Conservation (phyloP, 495 filamentous ascomycete genomes). For the Penicillium malachiteum region DNA sequence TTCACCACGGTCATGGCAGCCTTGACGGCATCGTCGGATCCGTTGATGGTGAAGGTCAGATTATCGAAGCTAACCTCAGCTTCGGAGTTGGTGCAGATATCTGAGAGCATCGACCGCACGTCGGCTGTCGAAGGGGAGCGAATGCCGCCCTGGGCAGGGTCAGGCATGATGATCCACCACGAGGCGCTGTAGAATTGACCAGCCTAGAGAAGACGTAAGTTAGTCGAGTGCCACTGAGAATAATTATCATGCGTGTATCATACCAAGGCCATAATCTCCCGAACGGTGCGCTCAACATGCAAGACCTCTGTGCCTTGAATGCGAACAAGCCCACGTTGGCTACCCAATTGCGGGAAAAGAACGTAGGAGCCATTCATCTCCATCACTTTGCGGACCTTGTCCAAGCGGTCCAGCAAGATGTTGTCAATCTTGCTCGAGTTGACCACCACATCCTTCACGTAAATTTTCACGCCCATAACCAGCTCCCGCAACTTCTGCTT, state of each 20-base stretch:
- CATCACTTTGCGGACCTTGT: constrained; percentile 97
- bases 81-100: constrained; percentile 94
- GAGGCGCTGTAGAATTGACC: constrained; percentile 97
- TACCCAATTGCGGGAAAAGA: constrained; percentile 80
- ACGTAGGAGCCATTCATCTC: constrained; percentile 94
- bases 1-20: constrained; percentile 89
- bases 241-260: constrained; percentile 19
- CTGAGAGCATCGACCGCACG: constrained; percentile 84
- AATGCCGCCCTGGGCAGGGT: constrained; percentile 53
- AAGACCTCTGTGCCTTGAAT: constrained; percentile 90
- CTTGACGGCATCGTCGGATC: constrained; percentile 94
- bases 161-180: constrained; percentile 87
- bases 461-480: constrained; percentile 75
- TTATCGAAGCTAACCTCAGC: constrained; percentile 94
- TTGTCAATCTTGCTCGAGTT: constrained; percentile 89
- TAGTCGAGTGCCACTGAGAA: constrained; percentile 9
- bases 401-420: constrained; percentile 83
- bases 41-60: constrained; percentile 87
- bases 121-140: constrained; percentile 73
- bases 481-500: constrained; percentile 87
- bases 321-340: constrained; percentile 73
- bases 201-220: constrained; percentile 56
- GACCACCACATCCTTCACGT: constrained; percentile 85
- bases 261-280: constrained; percentile 92
- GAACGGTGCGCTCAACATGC: constrained; percentile 88